Conservation (phyloP, 768 basidiomycete species). For the Leccinum imitatum region DNA sequence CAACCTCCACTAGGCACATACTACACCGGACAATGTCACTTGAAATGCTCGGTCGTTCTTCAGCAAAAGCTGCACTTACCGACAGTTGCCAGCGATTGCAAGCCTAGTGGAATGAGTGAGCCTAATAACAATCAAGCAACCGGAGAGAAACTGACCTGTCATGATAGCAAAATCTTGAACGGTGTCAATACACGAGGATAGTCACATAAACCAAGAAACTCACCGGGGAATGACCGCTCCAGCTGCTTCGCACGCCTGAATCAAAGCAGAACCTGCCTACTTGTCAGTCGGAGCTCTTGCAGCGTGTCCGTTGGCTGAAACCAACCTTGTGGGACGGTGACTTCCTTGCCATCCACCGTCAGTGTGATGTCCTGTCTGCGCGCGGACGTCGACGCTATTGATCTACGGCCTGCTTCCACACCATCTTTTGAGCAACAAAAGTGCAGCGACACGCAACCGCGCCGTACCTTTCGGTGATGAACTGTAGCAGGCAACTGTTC, state of each 20-base stretch:
- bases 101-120: conserved; percentile 48
- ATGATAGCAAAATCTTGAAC: conserved; percentile 76
- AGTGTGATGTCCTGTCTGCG: conserved; percentile 82
- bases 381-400: conserved; percentile 63
- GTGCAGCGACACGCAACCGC: background rate
- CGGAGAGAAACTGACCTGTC: conserved; percentile 53
- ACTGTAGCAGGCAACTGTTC: conserved; percentile 50
- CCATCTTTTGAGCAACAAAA: conserved; percentile 4
- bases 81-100: conserved; percentile 97
- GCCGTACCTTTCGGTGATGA: conserved; percentile 37
- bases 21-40: conserved; percentile 38
- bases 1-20: conserved; percentile 99
- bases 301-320: conserved; percentile 13
- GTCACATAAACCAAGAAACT: conserved; percentile 14
- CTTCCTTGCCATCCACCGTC: conserved; percentile 95
- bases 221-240: conserved; percentile 80
- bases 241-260: conserved; percentile 93
- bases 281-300: conserved; percentile 8
- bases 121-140: background rate
- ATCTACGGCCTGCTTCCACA: conserved; percentile 48
- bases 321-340: conserved; percentile 93
- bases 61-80: conserved; percentile 47
- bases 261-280: conserved; percentile 82
- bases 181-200: conserved; percentile 15
- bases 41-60: conserved; percentile 1